Evolutionary conservation across 345 rosid genomes (phyloP).

Genomic region (Toxicodendron radicans): DNA sequence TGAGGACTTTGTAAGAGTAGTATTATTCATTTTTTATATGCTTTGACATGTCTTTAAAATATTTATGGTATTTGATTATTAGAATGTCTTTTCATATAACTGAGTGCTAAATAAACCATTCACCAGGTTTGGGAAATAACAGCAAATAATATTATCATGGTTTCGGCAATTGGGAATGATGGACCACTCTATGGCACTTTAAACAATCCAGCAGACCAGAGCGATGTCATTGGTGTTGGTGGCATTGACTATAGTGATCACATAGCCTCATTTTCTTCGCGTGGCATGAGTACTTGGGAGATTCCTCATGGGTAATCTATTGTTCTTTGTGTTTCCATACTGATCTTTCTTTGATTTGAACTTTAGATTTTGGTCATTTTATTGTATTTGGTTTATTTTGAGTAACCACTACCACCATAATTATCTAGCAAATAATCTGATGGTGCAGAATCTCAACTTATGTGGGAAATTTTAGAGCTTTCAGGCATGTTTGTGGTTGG

Average conservation of each 20-base stretch:
- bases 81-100: constrained; percentile 6
- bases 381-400: not conserved
- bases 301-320: constrained; percentile 90
- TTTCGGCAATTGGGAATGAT: constrained; percentile 99
- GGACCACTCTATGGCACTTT: constrained; percentile 97
- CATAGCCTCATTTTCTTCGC: constrained; percentile 97
- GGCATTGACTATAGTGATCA: constrained; percentile 96
- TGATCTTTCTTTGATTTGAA: constrained; percentile 7
- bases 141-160: constrained; percentile 96
- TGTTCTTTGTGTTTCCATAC: constrained; percentile 11
- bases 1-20: no score
- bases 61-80: constrained; percentile 9
- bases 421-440: not conserved
- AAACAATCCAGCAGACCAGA: constrained; percentile 98
- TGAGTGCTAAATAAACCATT: constrained; percentile 20
- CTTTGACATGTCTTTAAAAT: not conserved
- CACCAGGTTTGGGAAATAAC: constrained; percentile 98
- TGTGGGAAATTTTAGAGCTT: not conserved
- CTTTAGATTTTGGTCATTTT: not conserved
- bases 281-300: constrained; percentile 99
- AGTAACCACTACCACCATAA: not conserved
- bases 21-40: no score
- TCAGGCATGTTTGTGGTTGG: not conserved
- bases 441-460: not conserved
- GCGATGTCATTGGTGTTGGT: constrained; percentile 98